Evolutionary conservation across 805 yeast species (phyloP), one percentile per base, ranked within the genome.

Genomic region (Metschnikowia aberdeeniae): DNA sequence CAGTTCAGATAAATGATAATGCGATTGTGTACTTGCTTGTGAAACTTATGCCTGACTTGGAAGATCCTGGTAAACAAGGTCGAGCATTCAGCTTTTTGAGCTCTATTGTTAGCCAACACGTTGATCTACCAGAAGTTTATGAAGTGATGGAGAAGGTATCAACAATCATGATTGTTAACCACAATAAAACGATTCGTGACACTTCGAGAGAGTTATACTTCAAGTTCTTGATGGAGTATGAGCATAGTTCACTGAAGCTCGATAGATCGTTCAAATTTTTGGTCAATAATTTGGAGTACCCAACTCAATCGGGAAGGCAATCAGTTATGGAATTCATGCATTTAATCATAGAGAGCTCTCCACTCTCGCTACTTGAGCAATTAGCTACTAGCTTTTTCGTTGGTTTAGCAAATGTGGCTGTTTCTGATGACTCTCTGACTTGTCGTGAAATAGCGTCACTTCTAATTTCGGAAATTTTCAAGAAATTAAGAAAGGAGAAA

Each of bases 171-270:
- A 83, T 93, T 24, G 90, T 96, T 1, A 88, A 86, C 63, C 96
- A 89, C 47, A 75, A 92, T 3, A 78, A 78, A 41, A 89, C 84
- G 57, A 86, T 89, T 43, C 76, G 98, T 47, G 90, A 85, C 55
- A 82, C 86, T 63, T 81, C 97, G 7, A 77, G 98, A 64, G 78
- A 87, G 52, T 81, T 86, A 1, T 93, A 81, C 60, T 85, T 81
- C 62, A 89, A 83, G 56, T 93, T 93, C 56, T 67, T 93, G 58
- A 85, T 89, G 85, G 96, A 89, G 56, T 93, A 87, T 59, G 98
- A 96, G 56, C 97, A 92, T 67, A 89, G 98, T 28, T 76, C 82
- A 55, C 89, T 92, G 4, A 78, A 88, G 52, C 62, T 93, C 39
- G 93, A 86, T 51, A 86, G 84, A 55, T 95, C 88, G 52, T 83